Evolutionary conservation across 257 asterid genomes (phyloP).

Genomic region (Fraxinus cuspidata): DNA sequence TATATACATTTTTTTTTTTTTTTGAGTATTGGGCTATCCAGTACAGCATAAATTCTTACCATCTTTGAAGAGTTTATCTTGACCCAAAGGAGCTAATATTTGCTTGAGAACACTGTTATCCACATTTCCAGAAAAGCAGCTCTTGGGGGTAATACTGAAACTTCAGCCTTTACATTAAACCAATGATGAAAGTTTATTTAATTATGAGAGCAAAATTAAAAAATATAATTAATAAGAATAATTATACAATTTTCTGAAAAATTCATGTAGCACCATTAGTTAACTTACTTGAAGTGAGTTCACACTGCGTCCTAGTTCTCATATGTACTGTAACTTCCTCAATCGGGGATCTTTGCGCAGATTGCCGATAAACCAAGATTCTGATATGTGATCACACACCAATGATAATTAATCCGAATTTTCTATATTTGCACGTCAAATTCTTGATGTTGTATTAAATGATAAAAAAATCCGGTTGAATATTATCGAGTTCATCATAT

Average conservation of each 20-base stretch:
- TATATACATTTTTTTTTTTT: too few species aligned
- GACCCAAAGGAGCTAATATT: too few species aligned
- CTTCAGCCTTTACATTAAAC: conserved; percentile 66
- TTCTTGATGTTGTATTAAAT: too few species aligned
- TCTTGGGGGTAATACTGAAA: conserved; percentile 84
- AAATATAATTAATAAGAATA: too few species aligned
- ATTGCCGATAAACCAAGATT: conserved; percentile 91
- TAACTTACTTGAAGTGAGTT: conserved; percentile 70
- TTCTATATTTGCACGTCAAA: too few species aligned
- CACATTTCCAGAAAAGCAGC: conserved; percentile 83
- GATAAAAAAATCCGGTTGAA: too few species aligned
- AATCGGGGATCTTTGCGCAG: conserved; percentile 91
- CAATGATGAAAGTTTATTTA: conserved; percentile 2
- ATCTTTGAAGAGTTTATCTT: too few species aligned
- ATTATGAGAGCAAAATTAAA: not conserved
- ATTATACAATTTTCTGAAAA: not conserved
- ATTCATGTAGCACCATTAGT: not conserved
- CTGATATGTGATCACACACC: conserved; percentile 29
- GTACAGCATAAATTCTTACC: too few species aligned
- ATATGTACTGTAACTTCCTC: conserved; percentile 85
- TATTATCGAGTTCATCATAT: too few species aligned
- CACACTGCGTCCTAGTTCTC: conserved; percentile 89
- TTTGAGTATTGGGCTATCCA: too few species aligned
- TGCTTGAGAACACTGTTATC: conserved; percentile 27
- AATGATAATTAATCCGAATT: too few species aligned